Percentiles rank a stretch among this genome's conserved stretches.
Evolutionary conservation across 345 rosid species (phyloP).

Genomic region (Acer yangbiense): DNA sequence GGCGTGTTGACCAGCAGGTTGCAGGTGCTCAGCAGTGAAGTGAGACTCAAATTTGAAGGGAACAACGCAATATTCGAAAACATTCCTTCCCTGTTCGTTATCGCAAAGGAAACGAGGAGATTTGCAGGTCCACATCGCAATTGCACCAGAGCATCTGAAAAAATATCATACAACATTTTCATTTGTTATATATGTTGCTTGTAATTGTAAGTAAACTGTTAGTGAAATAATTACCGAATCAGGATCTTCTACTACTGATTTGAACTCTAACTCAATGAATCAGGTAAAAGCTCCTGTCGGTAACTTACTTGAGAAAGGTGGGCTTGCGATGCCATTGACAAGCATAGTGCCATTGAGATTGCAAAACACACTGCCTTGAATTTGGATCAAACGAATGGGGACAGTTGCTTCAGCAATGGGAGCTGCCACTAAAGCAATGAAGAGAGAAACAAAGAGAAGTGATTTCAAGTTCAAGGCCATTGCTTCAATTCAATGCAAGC

Average conservation of each 20-base stretch:
- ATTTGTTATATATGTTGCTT: too few species aligned
- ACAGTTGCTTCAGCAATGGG: conserved; percentile 47
- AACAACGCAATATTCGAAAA: conserved; percentile 36
- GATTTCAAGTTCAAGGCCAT: conserved; percentile 38
- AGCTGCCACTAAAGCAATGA: conserved; percentile 25
- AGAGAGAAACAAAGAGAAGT: conserved; percentile 25
- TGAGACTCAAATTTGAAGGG: conserved; percentile 40
- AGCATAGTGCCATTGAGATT: conserved; percentile 41
- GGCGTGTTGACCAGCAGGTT: conserved; percentile 52
- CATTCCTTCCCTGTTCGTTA: conserved; percentile 39
- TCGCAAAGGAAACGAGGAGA: neutral
- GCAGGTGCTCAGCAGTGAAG: conserved; percentile 45
- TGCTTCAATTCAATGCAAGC: neutral
- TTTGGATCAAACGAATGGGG: conserved; percentile 35
- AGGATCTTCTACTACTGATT: neutral
- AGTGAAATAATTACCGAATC: neutral
- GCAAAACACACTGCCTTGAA: conserved; percentile 57
- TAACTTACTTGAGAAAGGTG: conserved; percentile 49
- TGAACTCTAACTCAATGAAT: neutral
- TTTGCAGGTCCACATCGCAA: conserved; percentile 38
- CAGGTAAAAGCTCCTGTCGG: neutral
- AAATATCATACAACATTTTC: neutral
- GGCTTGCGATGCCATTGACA: conserved; percentile 40
- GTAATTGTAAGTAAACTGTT: too few species aligned
- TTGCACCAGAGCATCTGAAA: conserved; percentile 54